Evolutionary conservation across 257 asterid species (phyloP).

Genomic region (Solanum clarkiae): DNA sequence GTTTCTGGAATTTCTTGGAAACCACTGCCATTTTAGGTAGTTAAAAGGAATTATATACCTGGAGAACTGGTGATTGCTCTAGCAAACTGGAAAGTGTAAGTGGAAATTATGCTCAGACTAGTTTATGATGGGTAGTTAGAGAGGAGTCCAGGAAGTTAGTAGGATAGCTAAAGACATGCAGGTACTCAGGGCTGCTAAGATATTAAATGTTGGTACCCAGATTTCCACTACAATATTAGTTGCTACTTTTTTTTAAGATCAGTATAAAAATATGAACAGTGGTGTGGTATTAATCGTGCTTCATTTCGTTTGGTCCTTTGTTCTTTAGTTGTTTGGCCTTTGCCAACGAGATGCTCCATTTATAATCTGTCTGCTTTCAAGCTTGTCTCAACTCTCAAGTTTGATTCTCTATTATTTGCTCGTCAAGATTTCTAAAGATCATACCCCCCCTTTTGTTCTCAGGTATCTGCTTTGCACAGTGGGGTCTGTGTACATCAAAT

Average conservation of each 20-base stretch:
- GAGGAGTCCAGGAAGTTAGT: neutral
- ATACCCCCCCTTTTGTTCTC: constrained; percentile 7
- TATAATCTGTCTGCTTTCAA: neutral
- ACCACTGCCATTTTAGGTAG: neutral
- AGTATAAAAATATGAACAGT: neutral
- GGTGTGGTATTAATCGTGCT: neutral
- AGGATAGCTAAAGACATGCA: neutral
- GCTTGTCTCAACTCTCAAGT: neutral
- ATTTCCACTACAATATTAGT: neutral
- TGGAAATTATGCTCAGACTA: neutral
- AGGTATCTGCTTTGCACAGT: constrained; percentile 97
- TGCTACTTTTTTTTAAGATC: neutral
- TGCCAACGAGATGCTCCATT: neutral
- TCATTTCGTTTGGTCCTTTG: neutral
- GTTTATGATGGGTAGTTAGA: neutral
- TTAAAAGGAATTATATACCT: neutral
- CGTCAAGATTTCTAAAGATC: neutral
- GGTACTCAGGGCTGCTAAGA: too few relatives aligned
- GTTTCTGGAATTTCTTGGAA: neutral
- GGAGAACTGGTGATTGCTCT: neutral
- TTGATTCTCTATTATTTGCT: neutral
- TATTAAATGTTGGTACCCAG: neutral
- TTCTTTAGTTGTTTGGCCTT: neutral
- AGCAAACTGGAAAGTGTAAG: neutral
- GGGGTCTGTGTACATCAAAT: constrained; percentile 88